A percentile compares a stretch with the other conserved stretches of the same genome.
These are phyloP conservation scores for Diaporthe citri DNA, from an alignment of 2,329 filamentous ascomycete genomes.

Conservation along the genomic window DNA sequence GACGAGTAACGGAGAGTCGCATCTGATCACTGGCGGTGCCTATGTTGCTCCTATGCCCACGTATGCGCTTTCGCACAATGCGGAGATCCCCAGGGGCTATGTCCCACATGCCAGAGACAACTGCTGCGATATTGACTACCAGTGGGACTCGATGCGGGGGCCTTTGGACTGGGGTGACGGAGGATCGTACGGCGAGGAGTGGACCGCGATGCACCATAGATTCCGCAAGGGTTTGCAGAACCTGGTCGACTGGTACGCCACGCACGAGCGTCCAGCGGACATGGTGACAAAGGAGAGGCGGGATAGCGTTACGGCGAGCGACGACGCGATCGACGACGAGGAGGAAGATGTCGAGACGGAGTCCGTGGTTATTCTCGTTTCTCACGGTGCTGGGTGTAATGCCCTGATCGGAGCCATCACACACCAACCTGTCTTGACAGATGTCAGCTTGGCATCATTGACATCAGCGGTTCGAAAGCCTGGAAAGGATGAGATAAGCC, in stretches of 20 bases:
- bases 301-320: constrained; percentile 49
- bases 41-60: constrained; percentile 84
- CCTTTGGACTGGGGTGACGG: constrained; percentile 88
- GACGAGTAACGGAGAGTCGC: constrained; percentile 43
- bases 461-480: constrained; percentile 84
- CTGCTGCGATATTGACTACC: constrained; percentile 89
- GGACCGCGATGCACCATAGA: constrained; percentile 93
- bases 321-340: constrained; percentile 56
- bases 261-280: constrained; percentile 63
- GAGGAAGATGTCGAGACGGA: constrained; percentile 76
- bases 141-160: constrained; percentile 92
- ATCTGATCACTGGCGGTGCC: constrained; percentile 46
- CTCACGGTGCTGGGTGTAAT: constrained; percentile 96
- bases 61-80: constrained; percentile 84
- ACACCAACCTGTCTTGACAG: constrained; percentile 89
- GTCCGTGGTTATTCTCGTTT: constrained; percentile 87
- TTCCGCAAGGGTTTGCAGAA: constrained; percentile 84
- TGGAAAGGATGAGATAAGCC: constrained; percentile 49
- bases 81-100: constrained; percentile 88
- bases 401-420: constrained; percentile 93
- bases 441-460: constrained; percentile 90
- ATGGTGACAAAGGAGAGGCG: constrained; percentile 61
- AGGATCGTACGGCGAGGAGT: constrained; percentile 91
- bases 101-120: constrained; percentile 90
- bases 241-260: constrained; percentile 86